phyloP scores from a whole-genome alignment of 768 basidiomycete genomes.

The Chlorophyllum brunneum region DNA sequence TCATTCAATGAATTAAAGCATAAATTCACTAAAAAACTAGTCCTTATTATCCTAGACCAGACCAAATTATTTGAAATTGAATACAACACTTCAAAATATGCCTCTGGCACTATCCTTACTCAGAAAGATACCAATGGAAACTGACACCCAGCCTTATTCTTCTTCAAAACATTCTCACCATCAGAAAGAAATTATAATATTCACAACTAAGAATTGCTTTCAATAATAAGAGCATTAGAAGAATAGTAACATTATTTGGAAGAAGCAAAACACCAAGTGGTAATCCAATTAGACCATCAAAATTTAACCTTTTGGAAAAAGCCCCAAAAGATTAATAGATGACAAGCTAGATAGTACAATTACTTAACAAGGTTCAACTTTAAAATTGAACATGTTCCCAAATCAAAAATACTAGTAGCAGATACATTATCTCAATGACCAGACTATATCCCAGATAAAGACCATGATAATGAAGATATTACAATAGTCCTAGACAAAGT shows the following conservation, averaged over 20 bases:
- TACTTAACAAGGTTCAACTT: constrained; percentile 3
- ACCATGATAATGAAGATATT: neutral
- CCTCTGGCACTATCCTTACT: no score
- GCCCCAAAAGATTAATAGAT: neutral
- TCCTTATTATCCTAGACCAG: neutral
- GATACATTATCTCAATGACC: neutral
- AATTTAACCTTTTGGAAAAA: neutral
- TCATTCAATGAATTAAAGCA: neutral
- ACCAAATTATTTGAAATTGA: neutral
- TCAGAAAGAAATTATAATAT: no score
- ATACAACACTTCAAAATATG: neutral
- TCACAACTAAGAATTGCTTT: neutral
- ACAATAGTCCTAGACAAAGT: neutral
- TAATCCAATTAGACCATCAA: neutral
- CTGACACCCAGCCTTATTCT: no score
- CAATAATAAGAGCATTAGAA: neutral
- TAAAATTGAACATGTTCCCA: neutral
- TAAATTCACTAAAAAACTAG: neutral
- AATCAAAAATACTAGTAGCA: neutral
- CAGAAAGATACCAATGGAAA: no score
- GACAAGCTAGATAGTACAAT: neutral
- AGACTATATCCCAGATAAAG: neutral
- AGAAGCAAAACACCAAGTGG: neutral
- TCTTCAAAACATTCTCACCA: no score
- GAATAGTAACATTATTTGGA: neutral